Evolutionary conservation across 1,284 basidiomycete genomes (phyloP), one percentile per base, ranked within the genome.

Genomic region (Irpex rosettiformis): DNA sequence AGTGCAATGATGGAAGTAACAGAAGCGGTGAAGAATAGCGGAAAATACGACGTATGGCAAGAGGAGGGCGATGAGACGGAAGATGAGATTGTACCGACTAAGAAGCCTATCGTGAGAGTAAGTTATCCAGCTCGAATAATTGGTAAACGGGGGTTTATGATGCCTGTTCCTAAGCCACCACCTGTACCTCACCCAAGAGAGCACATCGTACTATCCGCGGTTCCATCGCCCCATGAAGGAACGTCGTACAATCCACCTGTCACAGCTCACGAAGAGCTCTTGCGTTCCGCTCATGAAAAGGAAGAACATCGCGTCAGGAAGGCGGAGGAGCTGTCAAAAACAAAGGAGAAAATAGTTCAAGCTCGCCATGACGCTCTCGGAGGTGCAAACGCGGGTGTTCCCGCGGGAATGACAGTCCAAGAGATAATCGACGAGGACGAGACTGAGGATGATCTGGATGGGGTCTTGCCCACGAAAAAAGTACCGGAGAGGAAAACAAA

Each of bases 231-330:
- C 0, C 92, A 93, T 64, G 86, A 88, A 27, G 96, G 96, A 18
- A 83, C 88, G 4, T 96, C 93, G n/a, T 98, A 99, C 74, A 98
- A 98, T 72, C 96, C 96, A 0, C 84, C 87, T 0, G 85, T 83
- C 13, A 80, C 83, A 7, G 84, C 88, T 0, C 93, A 98, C 70
- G 83, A 87, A 58, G 84, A 85, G 49, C 83, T 98, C 2, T 73
- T 99, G 16, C 76, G 82, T 11, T 69, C 81, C 52, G 96, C 94
- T 0, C 81, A 87, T 61, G 80, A 86, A 58, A 75, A 82, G 28
- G 95, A 94, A 69, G 80, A 81, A 61, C 79, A 77, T 52, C 79
- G 81, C 43, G 71, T 88, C 22, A 77, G 76, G 33, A 79, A 83
- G 48, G 79, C 80, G 10, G 83, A 84, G 59, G 79, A 81, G 64